Evolutionary conservation across 2,329 filamentous ascomycete genomes (phyloP), one percentile per base, ranked within the genome.

Genomic region (Pseudonectria buxi): DNA sequence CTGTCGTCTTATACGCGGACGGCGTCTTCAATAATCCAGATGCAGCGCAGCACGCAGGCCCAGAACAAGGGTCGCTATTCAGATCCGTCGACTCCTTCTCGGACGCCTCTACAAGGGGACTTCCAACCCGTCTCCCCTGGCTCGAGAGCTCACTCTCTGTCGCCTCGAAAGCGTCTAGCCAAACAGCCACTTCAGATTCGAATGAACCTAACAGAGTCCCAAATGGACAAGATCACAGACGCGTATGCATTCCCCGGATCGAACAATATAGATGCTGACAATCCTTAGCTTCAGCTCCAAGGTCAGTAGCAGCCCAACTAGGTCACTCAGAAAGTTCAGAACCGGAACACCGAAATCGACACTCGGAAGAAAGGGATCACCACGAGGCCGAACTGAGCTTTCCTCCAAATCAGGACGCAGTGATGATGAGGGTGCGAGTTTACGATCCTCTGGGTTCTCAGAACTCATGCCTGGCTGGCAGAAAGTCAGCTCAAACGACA

Each of bases 161-260:
- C 67, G 4, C 59, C 57, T 4, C 55, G 49, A 26, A 58, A 61
- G 34, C 54, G 57, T 2, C 47, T 49, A 14, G 36, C 45, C 13
- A 56, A 62, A 14, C 59, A 65, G 29, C 62, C 62, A 3, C 54
- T 72, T 14, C 62, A 67, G 26, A 61, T 72, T 22, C 65, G 67
- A 15, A 59, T 72, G 45, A 69, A 69, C 41, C 44, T 72, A 36
- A 72, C 68, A 4, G 65, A 71, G 30, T 62, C 59, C 1, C 67
- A 72, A 40, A 64, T 72, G 58, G 64, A 71, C 37, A 66, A 58
- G 39, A 55, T 72, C 28, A 63, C 69, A 4, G 59, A 66, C 31
- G 65, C 61, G 69, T 71, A 57, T 41, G 33, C 22, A 14, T 9
- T 24, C 11, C 10, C 3, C 32, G 26, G 11, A 6, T 9, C 5